Evolutionary conservation across 1,284 basidiomycete species (phyloP).

Genomic region (Singerocomus inundabilis): DNA sequence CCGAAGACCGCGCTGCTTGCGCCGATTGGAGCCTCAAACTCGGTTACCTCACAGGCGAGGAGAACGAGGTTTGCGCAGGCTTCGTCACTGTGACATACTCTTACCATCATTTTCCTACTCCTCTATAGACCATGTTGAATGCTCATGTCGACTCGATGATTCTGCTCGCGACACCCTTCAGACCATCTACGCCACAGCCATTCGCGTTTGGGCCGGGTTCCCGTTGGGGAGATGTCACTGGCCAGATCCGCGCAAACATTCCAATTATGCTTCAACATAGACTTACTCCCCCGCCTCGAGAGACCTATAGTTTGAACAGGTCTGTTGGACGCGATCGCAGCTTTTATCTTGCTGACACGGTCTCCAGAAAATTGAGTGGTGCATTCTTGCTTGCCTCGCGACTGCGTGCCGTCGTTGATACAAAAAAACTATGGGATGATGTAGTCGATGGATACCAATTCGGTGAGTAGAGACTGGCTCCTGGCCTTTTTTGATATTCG

Average conservation of each 20-base stretch:
- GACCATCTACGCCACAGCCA: slow-evolving; percentile 56
- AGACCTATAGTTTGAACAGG: slow-evolving; percentile 94
- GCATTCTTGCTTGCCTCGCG: slow-evolving; percentile 90
- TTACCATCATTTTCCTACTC: neutral
- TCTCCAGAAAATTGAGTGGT: slow-evolving; percentile 80
- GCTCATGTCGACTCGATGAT: slow-evolving; percentile 88
- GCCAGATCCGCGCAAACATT: slow-evolving; percentile 76
- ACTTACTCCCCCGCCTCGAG: slow-evolving; percentile 88
- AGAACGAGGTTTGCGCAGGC: slow-evolving; percentile 59
- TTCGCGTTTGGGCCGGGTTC: slow-evolving; percentile 69
- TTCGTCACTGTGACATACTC: neutral
- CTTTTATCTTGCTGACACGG: neutral
- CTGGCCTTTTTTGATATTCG: neutral
- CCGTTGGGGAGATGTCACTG: slow-evolving; percentile 68
- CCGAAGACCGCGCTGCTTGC: slow-evolving; percentile 70
- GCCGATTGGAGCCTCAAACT: slow-evolving; percentile 74
- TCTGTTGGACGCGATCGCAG: slow-evolving; percentile 29
- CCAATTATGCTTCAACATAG: slow-evolving; percentile 90
- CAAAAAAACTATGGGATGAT: slow-evolving; percentile 68
- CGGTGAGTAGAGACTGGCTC: neutral
- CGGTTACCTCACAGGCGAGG: slow-evolving; percentile 89
- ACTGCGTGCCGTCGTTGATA: slow-evolving; percentile 76
- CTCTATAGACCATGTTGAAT: slow-evolving; percentile 73
- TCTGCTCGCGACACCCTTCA: slow-evolving; percentile 82
- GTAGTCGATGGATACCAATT: slow-evolving; percentile 41